These are phyloP conservation scores for Syzygium aqueum DNA, from an alignment of 345 rosid species.

Conservation along the genomic window DNA sequence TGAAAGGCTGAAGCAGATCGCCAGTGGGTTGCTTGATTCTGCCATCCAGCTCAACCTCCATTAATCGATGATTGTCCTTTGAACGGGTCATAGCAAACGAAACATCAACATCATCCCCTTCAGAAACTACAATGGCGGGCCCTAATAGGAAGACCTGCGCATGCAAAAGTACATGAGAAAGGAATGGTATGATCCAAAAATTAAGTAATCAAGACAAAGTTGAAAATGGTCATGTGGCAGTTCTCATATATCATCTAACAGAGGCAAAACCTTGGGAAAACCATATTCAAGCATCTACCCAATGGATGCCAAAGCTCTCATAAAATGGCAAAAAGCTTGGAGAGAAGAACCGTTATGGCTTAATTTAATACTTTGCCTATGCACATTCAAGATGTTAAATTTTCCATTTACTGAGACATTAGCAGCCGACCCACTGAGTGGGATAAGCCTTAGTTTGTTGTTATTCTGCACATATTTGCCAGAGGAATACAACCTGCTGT, in stretches of 20 bases:
- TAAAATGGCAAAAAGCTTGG: neutral
- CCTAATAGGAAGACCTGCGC: conserved; percentile 80
- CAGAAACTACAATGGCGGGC: conserved; percentile 33
- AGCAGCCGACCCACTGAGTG: neutral
- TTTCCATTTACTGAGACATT: neutral
- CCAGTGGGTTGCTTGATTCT: conserved; percentile 52
- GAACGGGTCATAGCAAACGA: conserved; percentile 79
- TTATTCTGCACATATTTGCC: neutral
- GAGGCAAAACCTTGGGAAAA: neutral
- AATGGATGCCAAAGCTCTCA: neutral
- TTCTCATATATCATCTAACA: neutral
- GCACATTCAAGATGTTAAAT: neutral
- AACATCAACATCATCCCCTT: conserved; percentile 49
- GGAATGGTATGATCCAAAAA: neutral
- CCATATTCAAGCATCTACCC: neutral
- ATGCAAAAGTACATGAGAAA: neutral
- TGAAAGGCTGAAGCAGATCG: conserved; percentile 31
- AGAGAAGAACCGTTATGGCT: neutral
- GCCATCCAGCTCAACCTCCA: conserved; percentile 75
- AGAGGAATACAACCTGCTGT: conserved; percentile 60
- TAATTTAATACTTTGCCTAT: neutral
- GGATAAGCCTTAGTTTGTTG: neutral
- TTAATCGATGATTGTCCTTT: conserved; percentile 72
- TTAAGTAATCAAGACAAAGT: neutral
- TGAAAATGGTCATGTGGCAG: neutral